Percentiles rank a stretch among this genome's conserved stretches.
Evolutionary conservation across 768 basidiomycete genomes (phyloP).

Genomic region (Strobilomyces dryophilus): DNA sequence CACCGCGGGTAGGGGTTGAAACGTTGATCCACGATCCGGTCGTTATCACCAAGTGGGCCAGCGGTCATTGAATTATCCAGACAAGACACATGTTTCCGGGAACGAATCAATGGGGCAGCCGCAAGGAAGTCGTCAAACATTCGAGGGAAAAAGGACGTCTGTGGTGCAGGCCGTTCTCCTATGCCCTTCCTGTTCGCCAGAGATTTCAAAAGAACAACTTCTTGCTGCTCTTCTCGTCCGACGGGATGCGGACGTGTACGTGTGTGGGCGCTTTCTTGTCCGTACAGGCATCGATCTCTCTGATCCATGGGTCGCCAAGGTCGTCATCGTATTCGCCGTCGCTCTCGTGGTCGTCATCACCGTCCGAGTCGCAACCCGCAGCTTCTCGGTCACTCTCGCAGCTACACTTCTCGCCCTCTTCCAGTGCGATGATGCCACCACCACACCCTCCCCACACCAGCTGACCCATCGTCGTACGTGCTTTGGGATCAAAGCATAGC

Average conservation of each 20-base stretch:
- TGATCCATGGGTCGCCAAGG: slow-evolving; percentile 87
- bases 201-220: slow-evolving; percentile 61
- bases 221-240: slow-evolving; percentile 72
- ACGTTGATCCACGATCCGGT: neutral
- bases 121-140: slow-evolving; percentile 12
- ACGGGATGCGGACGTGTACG: slow-evolving; percentile 66
- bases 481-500: slow-evolving; percentile 85
- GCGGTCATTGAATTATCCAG: neutral
- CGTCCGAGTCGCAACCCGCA: slow-evolving; percentile 32
- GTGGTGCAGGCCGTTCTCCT: neutral
- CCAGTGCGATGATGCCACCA: slow-evolving; percentile 53
- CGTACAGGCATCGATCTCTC: slow-evolving; percentile 67
- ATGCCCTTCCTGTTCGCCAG: neutral
- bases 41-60: neutral
- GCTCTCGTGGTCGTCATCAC: slow-evolving; percentile 21
- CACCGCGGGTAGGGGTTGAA: neutral
- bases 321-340: slow-evolving; percentile 55
- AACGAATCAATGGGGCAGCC: slow-evolving; percentile 1
- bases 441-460: slow-evolving; percentile 79
- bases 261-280: slow-evolving; percentile 47
- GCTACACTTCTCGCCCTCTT: slow-evolving; percentile 49
- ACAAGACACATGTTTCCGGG: neutral
- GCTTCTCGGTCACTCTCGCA: slow-evolving; percentile 45
- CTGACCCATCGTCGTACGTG: slow-evolving; percentile 90
- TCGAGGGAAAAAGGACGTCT: slow-evolving; percentile 1